Evolutionary conservation across 2,329 filamentous ascomycete species (phyloP), one percentile per base, ranked within the genome.

Genomic region (Xylaria sp.): DNA sequence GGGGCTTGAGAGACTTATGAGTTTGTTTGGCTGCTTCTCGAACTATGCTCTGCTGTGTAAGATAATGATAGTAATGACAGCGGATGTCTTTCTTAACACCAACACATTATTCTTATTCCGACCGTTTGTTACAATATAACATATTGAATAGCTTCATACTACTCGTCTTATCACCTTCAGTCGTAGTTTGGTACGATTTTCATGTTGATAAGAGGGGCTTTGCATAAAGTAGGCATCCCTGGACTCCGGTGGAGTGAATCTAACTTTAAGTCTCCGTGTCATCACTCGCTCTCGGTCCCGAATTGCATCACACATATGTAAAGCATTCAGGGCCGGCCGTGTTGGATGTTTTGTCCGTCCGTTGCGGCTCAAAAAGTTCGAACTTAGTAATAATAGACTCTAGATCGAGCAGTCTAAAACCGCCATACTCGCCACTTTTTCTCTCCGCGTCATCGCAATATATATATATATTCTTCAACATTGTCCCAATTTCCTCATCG

Each of bases 201-300:
- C n/a, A n/a, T 51, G 12, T 25, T 51, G 31, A 31, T 31, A 12
- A 15, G 2, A 15, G 54, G 25, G 43, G 62, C n/a, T n/a, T n/a
- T n/a, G 28, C 54, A 57, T 51, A 31, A 10, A 4, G 9, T 39
- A 39, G n/a, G 49, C 13, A 8, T 49, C 49, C n/a, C 52, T 7
- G 31, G 13, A 43, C n/a, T 25, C 18, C 33, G 12, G 43, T 23
- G 23, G 18, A 55, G 43, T 10, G 18, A 23, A 10, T 48, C 15
- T 23, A 31, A 52, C 31, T 36, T 55, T 23, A 52, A 51, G 62
- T 20, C n/a, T n/a, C n/a, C n/a, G n/a, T n/a, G n/a, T 28, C 28
- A 18, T 55, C 23, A 8, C 51, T 56, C 6, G 13, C 51, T 48
- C 28, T 63, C 67, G 64, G 63, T 66, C 51, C 63, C 64, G 67